Evolutionary conservation across 1,284 basidiomycete genomes (phyloP), one percentile per base, ranked within the genome.

Genomic region (Baeospora myosura): DNA sequence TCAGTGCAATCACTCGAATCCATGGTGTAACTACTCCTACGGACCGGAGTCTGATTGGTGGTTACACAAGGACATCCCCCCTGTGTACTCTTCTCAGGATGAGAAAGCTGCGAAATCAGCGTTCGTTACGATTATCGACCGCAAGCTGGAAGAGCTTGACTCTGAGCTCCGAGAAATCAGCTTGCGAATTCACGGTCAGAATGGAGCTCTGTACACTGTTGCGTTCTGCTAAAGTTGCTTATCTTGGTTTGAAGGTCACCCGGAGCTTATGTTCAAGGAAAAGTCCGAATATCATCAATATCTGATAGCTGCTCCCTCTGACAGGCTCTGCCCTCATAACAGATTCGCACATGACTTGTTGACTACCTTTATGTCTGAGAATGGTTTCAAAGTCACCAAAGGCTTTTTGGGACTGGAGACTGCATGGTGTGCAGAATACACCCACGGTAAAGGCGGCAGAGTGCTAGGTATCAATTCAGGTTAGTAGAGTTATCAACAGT

Each of bases 391-490:
- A 14, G 78, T 88, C 21, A 78, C 74, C 5, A 64, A 62, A 38
- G 71, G 77, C 49, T 78, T 83, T 50, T 67, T 79, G 29, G 72
- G 71, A 8, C 67, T 88, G n/a, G 62, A 75, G 22, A 92, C 88
- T 3, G 89, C 88, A 2, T 92, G 85, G 76, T 65, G 71, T 43
- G 89, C 86, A 0, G 76, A 78, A 43, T 90, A 76, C 58, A 66
- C 65, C 7, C 69, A 77, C 49, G 74, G 76, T 18, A 64, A 58
- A 40, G 74, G 74, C 35, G 81, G 82, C 22, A 71, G 75, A 40
- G 75, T 75, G 14, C 67, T 87, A 40, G 86, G 82, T 3, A 64
- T 88, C 41, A 88, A 88, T 57, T 80, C 83, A 8, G 69, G 69
- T 48, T 42, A 38, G 34, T 32, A 37, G 12, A 14, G 5, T 23